phyloP scores from a whole-genome alignment of 208 protist genomes.

The Leishmania braziliensis region DNA sequence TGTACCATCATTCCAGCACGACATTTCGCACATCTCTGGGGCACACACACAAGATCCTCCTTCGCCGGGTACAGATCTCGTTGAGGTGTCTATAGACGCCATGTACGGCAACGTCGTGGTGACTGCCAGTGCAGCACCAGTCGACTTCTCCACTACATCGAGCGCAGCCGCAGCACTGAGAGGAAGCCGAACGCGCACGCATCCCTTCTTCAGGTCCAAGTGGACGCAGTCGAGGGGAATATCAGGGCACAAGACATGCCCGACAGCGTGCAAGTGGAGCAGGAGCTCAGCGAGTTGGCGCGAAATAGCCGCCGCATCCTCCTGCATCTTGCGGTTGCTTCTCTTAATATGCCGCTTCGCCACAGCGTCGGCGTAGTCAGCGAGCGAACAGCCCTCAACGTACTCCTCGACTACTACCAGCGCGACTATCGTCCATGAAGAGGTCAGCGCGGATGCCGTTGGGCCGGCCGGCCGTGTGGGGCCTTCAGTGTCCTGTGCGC shows the following conservation, averaged over 20 bases:
- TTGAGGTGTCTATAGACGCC: not conserved
- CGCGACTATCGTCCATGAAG: not conserved
- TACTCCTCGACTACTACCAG: conserved; percentile 30
- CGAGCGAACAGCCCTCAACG: conserved; percentile 25
- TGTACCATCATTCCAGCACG: not conserved
- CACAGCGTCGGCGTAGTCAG: conserved; percentile 27
- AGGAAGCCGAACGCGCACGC: conserved; percentile 23
- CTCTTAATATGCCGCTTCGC: not conserved
- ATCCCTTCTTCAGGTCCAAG: conserved; percentile 19
- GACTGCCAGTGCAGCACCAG: too few species aligned
- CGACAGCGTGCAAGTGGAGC: conserved; percentile 13
- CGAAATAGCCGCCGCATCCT: conserved; percentile 16
- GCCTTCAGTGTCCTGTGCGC: not conserved
- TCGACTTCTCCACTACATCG: not conserved
- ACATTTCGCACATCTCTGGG: conserved; percentile 15
- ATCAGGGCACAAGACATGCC: conserved; percentile 15
- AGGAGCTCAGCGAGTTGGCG: conserved; percentile 23
- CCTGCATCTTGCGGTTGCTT: conserved; percentile 7
- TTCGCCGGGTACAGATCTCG: too few species aligned
- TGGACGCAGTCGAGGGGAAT: conserved; percentile 12
- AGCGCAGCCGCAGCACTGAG: conserved; percentile 7
- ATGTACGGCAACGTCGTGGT: not conserved
- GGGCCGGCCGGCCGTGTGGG: too few species aligned
- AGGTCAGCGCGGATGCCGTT: not conserved
- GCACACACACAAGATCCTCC: not conserved